A percentile compares a stretch with the other conserved stretches of the same genome.
phyloP scores from a whole-genome alignment of 2,329 filamentous ascomycete genomes.

The Mycosphaerella arachidis region DNA sequence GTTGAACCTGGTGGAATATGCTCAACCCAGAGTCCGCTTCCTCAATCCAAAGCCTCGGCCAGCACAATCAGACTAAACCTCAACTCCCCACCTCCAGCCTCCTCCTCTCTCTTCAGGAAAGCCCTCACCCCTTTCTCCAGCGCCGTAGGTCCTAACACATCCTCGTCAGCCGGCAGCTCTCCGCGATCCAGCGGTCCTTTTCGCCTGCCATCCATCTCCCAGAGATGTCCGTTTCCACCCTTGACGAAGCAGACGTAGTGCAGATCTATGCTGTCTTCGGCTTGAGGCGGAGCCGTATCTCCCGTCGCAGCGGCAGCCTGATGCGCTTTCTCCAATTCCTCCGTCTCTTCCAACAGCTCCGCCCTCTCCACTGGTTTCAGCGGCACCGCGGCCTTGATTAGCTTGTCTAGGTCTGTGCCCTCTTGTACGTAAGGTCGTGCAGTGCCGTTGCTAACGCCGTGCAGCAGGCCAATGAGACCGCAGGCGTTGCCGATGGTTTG shows the following conservation, averaged over 20 bases:
- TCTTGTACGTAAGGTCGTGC: constrained; percentile 58
- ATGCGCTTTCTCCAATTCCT: constrained; percentile 73
- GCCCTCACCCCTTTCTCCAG: constrained; percentile 63
- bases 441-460: constrained; percentile 73
- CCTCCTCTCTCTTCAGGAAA: constrained; percentile 56
- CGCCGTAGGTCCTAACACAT: constrained; percentile 63
- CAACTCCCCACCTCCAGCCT: constrained; percentile 53
- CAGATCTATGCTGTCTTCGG: constrained; percentile 78
- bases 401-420: constrained; percentile 55
- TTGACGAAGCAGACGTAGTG: constrained; percentile 97
- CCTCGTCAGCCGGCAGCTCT: constrained; percentile 39
- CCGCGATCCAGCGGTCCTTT: constrained; percentile 68
- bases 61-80: constrained; percentile 61
- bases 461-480: constrained; percentile 81
- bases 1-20: too few relatives aligned
- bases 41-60: constrained; percentile 53
- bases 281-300: constrained; percentile 72
- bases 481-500: constrained; percentile 95
- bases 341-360: constrained; percentile 69
- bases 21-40: too few relatives aligned
- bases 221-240: constrained; percentile 60
- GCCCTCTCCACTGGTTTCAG: constrained; percentile 64
- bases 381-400: constrained; percentile 67
- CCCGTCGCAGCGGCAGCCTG: constrained; percentile 69
- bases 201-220: constrained; percentile 73